Percentiles rank a stretch among this genome's conserved stretches.
These are phyloP conservation scores for Colletotrichum spinosum DNA, from an alignment of 2,329 filamentous ascomycete species.

Conservation along the genomic window DNA sequence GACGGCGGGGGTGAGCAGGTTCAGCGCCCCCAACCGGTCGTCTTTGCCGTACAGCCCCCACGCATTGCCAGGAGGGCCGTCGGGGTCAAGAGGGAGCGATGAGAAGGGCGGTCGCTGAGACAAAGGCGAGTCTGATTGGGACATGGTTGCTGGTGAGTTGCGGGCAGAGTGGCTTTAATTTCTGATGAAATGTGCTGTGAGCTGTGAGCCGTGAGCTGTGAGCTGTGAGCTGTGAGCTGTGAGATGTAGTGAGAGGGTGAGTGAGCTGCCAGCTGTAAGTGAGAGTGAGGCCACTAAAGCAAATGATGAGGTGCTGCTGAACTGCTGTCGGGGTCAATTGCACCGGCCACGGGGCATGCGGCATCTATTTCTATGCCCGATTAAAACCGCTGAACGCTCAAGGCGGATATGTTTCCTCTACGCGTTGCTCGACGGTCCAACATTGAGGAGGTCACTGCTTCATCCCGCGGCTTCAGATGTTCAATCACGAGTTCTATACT, in stretches of 20 bases:
- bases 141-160: neutral
- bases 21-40: constrained; percentile 66
- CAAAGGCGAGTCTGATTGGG: neutral
- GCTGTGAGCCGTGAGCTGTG: no score
- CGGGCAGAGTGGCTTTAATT: no score
- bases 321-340: constrained; percentile 11
- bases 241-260: neutral
- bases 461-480: no score
- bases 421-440: neutral
- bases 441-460: no score
- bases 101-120: constrained; percentile 26
- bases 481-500: no score
- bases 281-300: neutral
- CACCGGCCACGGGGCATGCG: constrained; percentile 10
- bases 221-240: neutral
- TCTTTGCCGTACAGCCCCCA: constrained; percentile 65
- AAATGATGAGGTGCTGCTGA: neutral
- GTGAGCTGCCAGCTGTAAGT: neutral
- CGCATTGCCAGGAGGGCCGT: constrained; percentile 63
- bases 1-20: constrained; percentile 64
- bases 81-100: constrained; percentile 59
- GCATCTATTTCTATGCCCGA: neutral
- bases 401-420: constrained; percentile 2
- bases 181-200: neutral
- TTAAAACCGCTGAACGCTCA: neutral